These are phyloP conservation scores for Pseudopediastrum boryanum DNA, from an alignment of 139 green algal genomes.

Conservation along the genomic window DNA sequence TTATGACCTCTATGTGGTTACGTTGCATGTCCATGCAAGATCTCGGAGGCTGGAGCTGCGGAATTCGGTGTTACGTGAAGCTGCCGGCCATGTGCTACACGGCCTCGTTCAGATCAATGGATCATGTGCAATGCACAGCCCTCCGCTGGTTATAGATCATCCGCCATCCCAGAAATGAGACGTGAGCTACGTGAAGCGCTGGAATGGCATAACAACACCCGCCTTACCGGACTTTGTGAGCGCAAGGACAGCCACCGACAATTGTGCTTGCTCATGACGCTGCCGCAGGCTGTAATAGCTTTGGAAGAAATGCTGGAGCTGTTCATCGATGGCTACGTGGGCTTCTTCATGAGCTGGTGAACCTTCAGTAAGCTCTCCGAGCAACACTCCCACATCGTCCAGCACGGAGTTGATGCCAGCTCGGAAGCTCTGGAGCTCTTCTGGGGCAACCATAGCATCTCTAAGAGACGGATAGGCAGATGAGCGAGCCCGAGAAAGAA, in stretches of 20 bases:
- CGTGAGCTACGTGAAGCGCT: background rate
- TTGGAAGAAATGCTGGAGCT: constrained; percentile 35
- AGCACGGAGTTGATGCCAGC: no score
- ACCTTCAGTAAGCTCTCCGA: background rate
- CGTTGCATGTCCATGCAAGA: no score
- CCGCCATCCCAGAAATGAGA: no score
- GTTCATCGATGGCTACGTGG: constrained; percentile 30
- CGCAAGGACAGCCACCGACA: constrained; percentile 62
- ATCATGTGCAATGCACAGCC: background rate
- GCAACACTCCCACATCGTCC: background rate
- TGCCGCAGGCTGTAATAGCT: constrained; percentile 42
- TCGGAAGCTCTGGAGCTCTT: no score
- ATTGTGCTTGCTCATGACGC: constrained; percentile 27
- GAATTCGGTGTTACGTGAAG: background rate
- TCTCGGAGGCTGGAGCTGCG: background rate
- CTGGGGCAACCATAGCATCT: no score
- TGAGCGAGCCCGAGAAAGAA: no score
- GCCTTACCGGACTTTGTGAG: constrained; percentile 58
- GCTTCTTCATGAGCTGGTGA: constrained; percentile 10
- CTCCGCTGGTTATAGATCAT: no score
- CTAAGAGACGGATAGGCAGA: no score
- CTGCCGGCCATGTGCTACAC: background rate
- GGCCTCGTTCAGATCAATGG: background rate
- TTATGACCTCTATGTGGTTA: no score
- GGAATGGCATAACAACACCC: background rate